phyloP scores from a whole-genome alignment of 257 asterid species.

The Nicotiana noctiflora region DNA sequence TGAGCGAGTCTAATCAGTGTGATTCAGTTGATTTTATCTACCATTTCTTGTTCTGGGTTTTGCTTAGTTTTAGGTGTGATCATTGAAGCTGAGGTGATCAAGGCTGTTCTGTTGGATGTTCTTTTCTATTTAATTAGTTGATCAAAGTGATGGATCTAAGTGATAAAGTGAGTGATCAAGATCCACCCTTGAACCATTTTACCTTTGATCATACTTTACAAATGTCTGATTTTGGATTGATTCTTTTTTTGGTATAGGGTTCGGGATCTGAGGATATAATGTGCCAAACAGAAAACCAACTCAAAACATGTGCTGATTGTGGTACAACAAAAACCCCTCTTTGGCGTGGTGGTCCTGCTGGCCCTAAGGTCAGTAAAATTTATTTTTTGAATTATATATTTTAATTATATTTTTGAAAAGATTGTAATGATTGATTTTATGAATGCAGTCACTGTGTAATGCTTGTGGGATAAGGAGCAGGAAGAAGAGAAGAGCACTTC shows the following conservation, averaged over 20 bases:
- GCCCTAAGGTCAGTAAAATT: slow-evolving; percentile 62
- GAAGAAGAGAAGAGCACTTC: slow-evolving; percentile 76
- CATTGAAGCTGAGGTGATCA: slow-evolving; percentile 3
- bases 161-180: slow-evolving; percentile 73
- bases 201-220: background rate
- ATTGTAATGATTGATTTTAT: slow-evolving; percentile 4
- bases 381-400: background rate
- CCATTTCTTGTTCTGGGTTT: background rate
- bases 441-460: slow-evolving; percentile 79
- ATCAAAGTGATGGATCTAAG: slow-evolving; percentile 60
- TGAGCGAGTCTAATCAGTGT: background rate
- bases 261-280: slow-evolving; percentile 45
- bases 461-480: slow-evolving; percentile 97
- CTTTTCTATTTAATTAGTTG: slow-evolving; percentile 10
- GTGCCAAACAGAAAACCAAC: slow-evolving; percentile 35
- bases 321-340: slow-evolving; percentile 93
- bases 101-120: background rate
- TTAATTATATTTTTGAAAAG: background rate
- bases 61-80: background rate
- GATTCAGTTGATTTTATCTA: background rate
- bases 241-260: background rate
- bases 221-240: background rate
- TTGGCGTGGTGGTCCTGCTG: slow-evolving; percentile 99
- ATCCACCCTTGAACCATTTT: background rate
- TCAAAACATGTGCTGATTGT: slow-evolving; percentile 81